Evolutionary conservation across 2,329 filamentous ascomycete species (phyloP).

Genomic region (Helicocarpus griseus): DNA sequence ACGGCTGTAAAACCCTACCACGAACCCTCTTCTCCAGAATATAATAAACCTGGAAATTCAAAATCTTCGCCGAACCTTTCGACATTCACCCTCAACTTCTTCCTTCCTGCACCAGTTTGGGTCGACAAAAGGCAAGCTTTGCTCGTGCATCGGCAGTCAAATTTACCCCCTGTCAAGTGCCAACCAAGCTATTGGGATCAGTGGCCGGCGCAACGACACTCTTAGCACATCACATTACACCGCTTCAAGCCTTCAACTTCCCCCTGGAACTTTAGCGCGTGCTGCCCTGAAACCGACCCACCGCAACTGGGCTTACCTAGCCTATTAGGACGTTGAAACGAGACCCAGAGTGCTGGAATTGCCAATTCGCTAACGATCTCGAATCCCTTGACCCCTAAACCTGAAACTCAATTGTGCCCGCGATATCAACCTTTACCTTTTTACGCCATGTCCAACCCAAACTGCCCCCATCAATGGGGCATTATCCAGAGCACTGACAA

Average conservation of each 20-base stretch:
- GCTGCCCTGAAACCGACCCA: background rate
- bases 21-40: background rate
- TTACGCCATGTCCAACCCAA: background rate
- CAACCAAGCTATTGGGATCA: slow-evolving; percentile 1
- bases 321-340: background rate
- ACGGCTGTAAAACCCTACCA: background rate
- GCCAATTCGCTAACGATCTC: no score
- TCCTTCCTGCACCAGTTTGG: no score
- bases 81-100: no score
- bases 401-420: no score
- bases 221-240: background rate
- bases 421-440: no score
- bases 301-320: background rate
- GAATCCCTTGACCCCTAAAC: background rate
- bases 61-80: no score
- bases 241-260: no score
- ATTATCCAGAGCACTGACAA: slow-evolving; percentile 21
- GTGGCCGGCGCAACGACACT: background rate
- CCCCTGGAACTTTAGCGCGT: background rate
- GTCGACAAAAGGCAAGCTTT: no score
- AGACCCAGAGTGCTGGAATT: no score
- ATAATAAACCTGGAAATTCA: background rate
- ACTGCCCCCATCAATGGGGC: slow-evolving; percentile 23
- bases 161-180: background rate
- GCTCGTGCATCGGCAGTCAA: background rate